These are phyloP conservation scores for Biscogniauxia marginata DNA, from an alignment of 2,329 filamentous ascomycete genomes.

Conservation along the genomic window DNA sequence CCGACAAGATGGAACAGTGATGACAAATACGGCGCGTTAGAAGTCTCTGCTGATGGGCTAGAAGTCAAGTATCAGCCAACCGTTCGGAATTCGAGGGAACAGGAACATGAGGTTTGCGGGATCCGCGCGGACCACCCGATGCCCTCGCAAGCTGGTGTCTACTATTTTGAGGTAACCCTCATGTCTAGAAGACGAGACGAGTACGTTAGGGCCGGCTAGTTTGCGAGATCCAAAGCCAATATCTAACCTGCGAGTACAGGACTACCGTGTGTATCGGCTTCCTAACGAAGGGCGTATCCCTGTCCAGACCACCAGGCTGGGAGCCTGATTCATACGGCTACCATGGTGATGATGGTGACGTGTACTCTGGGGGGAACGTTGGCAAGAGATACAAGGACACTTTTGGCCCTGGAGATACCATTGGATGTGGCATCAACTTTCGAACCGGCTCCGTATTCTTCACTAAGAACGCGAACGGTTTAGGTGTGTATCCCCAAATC, in stretches of 20 bases:
- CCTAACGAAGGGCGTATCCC: conserved; percentile 50
- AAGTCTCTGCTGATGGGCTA: conserved; percentile 70
- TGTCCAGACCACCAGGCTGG: conserved; percentile 63
- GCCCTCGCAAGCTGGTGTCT: conserved; percentile 86
- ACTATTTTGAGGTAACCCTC: conserved; percentile 79
- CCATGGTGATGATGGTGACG: conserved; percentile 66
- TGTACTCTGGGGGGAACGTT: conserved; percentile 54
- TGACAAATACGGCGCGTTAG: conserved; percentile 72
- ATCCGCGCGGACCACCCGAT: conserved; percentile 84
- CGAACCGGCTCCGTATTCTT: conserved; percentile 64
- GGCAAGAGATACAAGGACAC: conserved; percentile 57
- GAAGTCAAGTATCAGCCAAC: conserved; percentile 62
- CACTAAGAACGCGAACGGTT: conserved; percentile 60
- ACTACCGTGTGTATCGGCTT: conserved; percentile 65
- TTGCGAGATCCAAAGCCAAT: conserved; percentile 12
- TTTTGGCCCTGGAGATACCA: conserved; percentile 56
- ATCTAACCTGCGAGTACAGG: conserved; percentile 34
- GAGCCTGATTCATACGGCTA: conserved; percentile 68
- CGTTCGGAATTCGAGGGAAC: conserved; percentile 44
- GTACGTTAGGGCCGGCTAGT: conserved; percentile 39
- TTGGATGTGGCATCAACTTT: conserved; percentile 68
- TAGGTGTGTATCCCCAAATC: conserved; percentile 43
- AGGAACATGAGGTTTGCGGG: conserved; percentile 73
- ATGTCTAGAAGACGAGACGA: conserved; percentile 52
- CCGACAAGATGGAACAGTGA: conserved; percentile 79